A percentile compares a stretch with the other conserved stretches of the same genome.
Evolutionary conservation across 2,329 filamentous ascomycete species (phyloP).

Genomic region (Parasarocladium wereldwijsianum): DNA sequence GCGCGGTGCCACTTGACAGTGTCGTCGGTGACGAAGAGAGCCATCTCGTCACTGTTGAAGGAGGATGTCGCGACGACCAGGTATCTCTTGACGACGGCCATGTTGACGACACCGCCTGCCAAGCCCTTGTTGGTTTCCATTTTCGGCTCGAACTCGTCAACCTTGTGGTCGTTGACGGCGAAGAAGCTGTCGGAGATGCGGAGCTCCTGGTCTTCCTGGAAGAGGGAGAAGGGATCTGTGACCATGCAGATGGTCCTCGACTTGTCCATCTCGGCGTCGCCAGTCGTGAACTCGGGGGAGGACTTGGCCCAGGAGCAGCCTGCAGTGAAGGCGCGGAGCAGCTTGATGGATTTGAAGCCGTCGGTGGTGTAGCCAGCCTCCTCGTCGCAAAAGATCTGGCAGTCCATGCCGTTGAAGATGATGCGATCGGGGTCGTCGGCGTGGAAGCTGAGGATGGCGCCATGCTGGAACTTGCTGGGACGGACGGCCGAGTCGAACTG

Average conservation of each 20-base stretch:
- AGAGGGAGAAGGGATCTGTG: constrained; percentile 54
- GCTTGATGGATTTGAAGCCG: constrained; percentile 59
- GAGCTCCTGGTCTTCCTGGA: constrained; percentile 61
- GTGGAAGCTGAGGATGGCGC: constrained; percentile 56
- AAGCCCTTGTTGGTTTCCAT: constrained; percentile 62
- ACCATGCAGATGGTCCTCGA: constrained; percentile 70
- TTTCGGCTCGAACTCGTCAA: constrained; percentile 58
- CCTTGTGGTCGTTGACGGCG: constrained; percentile 29
- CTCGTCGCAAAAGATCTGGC: constrained; percentile 49
- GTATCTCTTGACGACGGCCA: constrained; percentile 75
- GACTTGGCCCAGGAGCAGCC: constrained; percentile 83
- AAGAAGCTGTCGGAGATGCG: constrained; percentile 79
- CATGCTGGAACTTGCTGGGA: constrained; percentile 39
- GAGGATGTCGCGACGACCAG: constrained; percentile 73
- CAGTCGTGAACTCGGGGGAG: constrained; percentile 57
- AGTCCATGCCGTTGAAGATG: constrained; percentile 66
- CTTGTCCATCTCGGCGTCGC: constrained; percentile 47
- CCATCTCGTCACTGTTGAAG: constrained; percentile 73
- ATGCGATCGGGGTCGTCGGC: constrained; percentile 72
- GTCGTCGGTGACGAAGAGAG: constrained; percentile 78
- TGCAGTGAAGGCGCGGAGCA: constrained; percentile 51
- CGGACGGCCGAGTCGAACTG: constrained; percentile 50
- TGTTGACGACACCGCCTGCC: constrained; percentile 63
- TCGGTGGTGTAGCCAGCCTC: constrained; percentile 64
- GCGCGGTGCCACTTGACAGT: constrained; percentile 79